phyloP scores from a whole-genome alignment of 2,329 filamentous ascomycete genomes.

The Aspergillus caelatus region DNA sequence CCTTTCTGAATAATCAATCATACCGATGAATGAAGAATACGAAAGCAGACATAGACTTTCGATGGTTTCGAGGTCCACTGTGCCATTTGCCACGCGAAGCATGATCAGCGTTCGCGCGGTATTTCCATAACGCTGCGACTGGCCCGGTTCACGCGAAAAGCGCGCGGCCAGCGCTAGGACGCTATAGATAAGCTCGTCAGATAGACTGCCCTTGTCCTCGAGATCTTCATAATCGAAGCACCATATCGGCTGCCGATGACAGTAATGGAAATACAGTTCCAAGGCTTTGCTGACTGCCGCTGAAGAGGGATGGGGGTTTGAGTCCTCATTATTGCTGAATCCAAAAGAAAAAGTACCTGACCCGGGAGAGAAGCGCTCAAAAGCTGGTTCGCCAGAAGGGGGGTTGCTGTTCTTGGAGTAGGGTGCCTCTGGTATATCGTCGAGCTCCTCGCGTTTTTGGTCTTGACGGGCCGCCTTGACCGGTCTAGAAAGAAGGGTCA shows the following conservation, averaged over 20 bases:
- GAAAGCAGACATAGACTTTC: constrained; percentile 56
- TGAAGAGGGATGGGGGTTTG: constrained; percentile 24
- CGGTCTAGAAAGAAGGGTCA: constrained; percentile 19
- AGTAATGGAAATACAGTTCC: constrained; percentile 40
- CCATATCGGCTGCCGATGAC: constrained; percentile 43
- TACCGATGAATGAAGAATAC: constrained; percentile 56
- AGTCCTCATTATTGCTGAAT: constrained; percentile 28
- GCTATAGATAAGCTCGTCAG: constrained; percentile 38
- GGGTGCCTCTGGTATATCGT: constrained; percentile 18
- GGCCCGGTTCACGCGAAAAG: constrained; percentile 33
- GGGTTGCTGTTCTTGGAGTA: constrained; percentile 23
- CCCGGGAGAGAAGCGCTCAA: constrained; percentile 8
- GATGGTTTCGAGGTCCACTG: constrained; percentile 53
- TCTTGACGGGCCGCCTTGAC: constrained; percentile 7
- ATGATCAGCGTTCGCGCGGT: constrained; percentile 43
- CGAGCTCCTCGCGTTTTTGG: constrained; percentile 12
- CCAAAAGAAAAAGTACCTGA: constrained; percentile 26
- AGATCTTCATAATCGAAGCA: constrained; percentile 39
- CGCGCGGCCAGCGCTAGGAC: constrained; percentile 37
- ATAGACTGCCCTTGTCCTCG: constrained; percentile 28
- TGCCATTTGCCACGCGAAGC: constrained; percentile 55
- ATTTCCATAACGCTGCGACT: constrained; percentile 42
- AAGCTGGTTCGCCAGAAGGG: constrained; percentile 22
- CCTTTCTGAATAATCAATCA: background rate
- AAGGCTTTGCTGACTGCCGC: constrained; percentile 29